Evolutionary conservation across 805 yeast species (phyloP).

Genomic region (Maudiozyma pseudohumilis): DNA sequence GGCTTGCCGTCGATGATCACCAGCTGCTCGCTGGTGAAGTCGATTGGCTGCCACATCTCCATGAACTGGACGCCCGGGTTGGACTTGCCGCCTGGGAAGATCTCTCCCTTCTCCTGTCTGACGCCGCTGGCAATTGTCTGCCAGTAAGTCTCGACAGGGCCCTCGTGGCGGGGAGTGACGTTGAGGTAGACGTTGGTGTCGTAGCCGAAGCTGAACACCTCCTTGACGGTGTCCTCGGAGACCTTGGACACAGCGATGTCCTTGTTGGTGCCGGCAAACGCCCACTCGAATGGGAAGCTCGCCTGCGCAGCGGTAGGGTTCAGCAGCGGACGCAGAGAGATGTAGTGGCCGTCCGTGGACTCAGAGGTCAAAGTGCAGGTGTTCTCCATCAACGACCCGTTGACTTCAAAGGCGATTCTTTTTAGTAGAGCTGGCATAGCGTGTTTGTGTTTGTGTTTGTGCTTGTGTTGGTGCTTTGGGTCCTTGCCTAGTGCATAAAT

Average conservation of each 20-base stretch:
- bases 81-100: slow-evolving; percentile 24
- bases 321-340: slow-evolving; percentile 31
- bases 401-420: slow-evolving; percentile 25
- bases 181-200: slow-evolving; percentile 24
- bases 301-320: slow-evolving; percentile 22
- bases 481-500: no score
- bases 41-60: slow-evolving; percentile 31
- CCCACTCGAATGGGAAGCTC: slow-evolving; percentile 48
- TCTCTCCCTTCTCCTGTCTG: slow-evolving; percentile 26
- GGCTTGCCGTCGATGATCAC: slow-evolving; percentile 9
- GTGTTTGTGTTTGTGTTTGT: neutral
- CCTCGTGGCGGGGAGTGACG: slow-evolving; percentile 23
- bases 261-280: slow-evolving; percentile 42
- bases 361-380: slow-evolving; percentile 26
- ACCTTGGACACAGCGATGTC: slow-evolving; percentile 30
- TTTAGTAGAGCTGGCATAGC: slow-evolving; percentile 24
- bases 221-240: slow-evolving; percentile 11
- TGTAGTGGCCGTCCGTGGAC: slow-evolving; percentile 27
- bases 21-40: slow-evolving; percentile 16
- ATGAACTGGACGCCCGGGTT: slow-evolving; percentile 22
- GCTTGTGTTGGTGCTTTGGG: no score
- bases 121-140: slow-evolving; percentile 26
- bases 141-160: slow-evolving; percentile 25
- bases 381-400: slow-evolving; percentile 21
- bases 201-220: slow-evolving; percentile 23